Evolutionary conservation across 768 basidiomycete species (phyloP), one percentile per base, ranked within the genome.

Genomic region (Suillus brevipes): DNA sequence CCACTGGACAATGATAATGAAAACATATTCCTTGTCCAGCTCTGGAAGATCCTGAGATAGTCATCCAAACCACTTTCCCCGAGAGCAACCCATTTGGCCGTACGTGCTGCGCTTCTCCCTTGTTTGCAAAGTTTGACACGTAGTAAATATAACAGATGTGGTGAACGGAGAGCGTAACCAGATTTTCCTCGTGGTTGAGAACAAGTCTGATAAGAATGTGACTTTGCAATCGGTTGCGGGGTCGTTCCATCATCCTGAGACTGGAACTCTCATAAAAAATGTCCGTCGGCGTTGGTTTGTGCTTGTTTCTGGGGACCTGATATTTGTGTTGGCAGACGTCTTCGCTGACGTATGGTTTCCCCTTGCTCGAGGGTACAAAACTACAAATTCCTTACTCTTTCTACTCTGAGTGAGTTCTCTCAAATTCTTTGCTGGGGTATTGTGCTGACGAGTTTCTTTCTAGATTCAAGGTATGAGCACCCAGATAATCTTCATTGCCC

Each of bases 161-260:
- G 87, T 94, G 38, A 95, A 95, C 69, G 92, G 92, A 65, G 90
- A 92, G 80, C 86, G 84, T 72, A 95, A 93, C 73, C 78, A 83
- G 38, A 78, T 95, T 40, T 77, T 77, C 31, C 76, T 95, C 58
- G 76, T 81, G 34, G 81, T 94, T 14, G 91, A 92, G 76, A 95
- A 92, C 77, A 90, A 85, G 74, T 89, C 90, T 13, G 85, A 84
- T 69, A 83, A 82, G 70, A 91, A 93, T 67, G 81, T 90, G 58
- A 91, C 90, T 2, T 78, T 94, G 20, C 74, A 86, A 65, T 83
- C 78, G 69, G 81, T 91, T 64, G 83, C 85, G 61, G 92, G 89
- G 50, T 88, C 90, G 42, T 79, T 94, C 69, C 84, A 86, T 66
- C 78, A 91, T 68, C 82, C 89, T 6, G 85, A 89, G 55, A 86